Conservation (phyloP, 441 rosid genomes). For the Eugenia klotzschiana region DNA sequence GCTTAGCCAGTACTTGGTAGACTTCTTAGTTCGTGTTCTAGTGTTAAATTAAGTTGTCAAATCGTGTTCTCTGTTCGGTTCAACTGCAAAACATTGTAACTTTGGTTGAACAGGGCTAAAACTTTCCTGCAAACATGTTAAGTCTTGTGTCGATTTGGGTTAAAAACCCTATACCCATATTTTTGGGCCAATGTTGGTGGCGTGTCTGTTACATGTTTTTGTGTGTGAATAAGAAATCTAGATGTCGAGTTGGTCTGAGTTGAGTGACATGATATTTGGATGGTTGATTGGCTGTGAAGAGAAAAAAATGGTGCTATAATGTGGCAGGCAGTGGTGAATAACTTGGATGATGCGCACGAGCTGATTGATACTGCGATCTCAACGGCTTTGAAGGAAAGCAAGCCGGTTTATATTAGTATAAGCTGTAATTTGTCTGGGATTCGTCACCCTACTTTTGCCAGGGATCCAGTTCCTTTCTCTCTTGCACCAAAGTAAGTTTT, state of each 20-base stretch:
- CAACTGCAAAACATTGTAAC: background rate
- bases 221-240: background rate
- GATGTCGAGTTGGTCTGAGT: background rate
- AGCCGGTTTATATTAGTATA: conserved; percentile 8
- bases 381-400: conserved; percentile 6
- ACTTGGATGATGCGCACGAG: conserved; percentile 11
- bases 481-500: conserved; percentile 5
- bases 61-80: background rate
- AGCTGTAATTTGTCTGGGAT: conserved; percentile 6
- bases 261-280: background rate
- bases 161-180: background rate
- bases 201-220: background rate
- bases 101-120: background rate
- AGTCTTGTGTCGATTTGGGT: background rate
- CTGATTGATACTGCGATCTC: conserved; percentile 7
- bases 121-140: background rate
- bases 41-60: background rate
- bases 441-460: conserved; percentile 4
- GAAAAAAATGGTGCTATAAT: background rate
- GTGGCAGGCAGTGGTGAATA: conserved; percentile 12
- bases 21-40: background rate
- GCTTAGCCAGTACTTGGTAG: background rate
- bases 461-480: conserved; percentile 9
- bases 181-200: background rate
- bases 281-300: background rate